Evolutionary conservation across 192 early-diverging fungal genomes (phyloP), one percentile per base, ranked within the genome.

Genomic region (Cladochytrium replicatum): DNA sequence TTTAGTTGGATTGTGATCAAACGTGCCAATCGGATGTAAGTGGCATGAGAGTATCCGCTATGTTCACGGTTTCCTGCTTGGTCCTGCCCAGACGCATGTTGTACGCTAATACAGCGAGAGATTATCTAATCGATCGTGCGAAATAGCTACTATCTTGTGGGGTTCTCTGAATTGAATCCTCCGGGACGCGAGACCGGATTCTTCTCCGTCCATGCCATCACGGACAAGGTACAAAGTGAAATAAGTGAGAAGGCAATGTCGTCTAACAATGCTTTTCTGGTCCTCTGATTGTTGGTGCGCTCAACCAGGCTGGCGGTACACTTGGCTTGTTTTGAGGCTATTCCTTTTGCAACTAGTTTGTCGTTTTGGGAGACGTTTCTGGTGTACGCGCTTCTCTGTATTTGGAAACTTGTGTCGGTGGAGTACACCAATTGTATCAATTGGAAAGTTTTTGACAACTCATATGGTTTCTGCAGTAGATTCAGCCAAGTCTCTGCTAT

Each of bases 141-240:
- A 37, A 37, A 62, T 24, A 44, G 28, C 21, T 77, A 71, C 52
- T 78, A 72, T 31, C 69, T 80, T 9, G 75, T 72, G 23, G 43
- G 84, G 49, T 69, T 15, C 67, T 69, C 67, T n/a, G 15, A 37
- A 50, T 82, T 45, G 49, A 67, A 5, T 72, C 81, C 2, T 64
- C 59, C 27, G 24, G 82, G 81, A 24, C 66, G 68, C 27, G 84
- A 83, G 32, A 66, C 76, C 19, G 60, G 81, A 45, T 83, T 86
- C 61, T 86, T 85, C 43, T 64, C 65, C 22, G 48, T 86, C 3
- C 84, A 78, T 52, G 81, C 72, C 26, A 67, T 67, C 46, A 80
- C 78, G 8, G 61, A 68, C 47, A 60, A 64, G 53, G 83, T n/a
- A n/a, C n/a, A n/a, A n/a, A n/a, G n/a, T n/a, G n/a, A n/a, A n/a